Conservation (phyloP, 306 rosid species). For the Fagus crenata region DNA sequence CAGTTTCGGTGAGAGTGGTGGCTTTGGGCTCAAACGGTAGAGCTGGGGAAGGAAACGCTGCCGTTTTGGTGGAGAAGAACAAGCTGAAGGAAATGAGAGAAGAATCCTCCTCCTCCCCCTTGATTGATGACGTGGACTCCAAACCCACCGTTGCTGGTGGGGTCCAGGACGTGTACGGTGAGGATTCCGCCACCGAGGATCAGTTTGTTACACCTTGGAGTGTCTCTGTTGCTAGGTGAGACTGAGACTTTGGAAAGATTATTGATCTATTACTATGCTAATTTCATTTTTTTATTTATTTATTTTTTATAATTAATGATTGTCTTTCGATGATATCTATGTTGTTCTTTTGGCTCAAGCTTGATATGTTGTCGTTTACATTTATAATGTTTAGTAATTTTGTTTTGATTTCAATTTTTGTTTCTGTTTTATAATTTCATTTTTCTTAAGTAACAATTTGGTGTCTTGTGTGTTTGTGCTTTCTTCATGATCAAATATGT, state of each 20-base stretch:
- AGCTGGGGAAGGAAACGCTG: conserved; percentile 54
- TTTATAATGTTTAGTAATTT: no score
- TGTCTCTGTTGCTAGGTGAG: conserved; percentile 82
- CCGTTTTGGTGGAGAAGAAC: conserved; percentile 57
- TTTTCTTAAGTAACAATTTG: neutral
- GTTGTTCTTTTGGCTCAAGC: neutral
- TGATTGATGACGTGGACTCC: conserved; percentile 38
- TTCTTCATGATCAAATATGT: neutral
- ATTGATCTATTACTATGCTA: neutral
- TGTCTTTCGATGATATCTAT: neutral
- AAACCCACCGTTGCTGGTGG: conserved; percentile 47
- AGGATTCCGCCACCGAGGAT: conserved; percentile 75
- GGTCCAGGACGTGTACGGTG: conserved; percentile 65
- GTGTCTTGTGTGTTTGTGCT: no score
- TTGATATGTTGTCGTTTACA: neutral
- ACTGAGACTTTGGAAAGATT: neutral
- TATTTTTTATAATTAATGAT: neutral
- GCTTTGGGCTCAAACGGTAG: conserved; percentile 47
- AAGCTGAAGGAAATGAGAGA: conserved; percentile 43
- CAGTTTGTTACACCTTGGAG: conserved; percentile 84
- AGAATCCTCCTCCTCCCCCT: conserved; percentile 36
- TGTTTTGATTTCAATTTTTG: neutral
- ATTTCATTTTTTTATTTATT: neutral
- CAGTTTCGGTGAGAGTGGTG: conserved; percentile 45
- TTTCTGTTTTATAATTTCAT: neutral